Evolutionary conservation across 306 rosid genomes (phyloP), one percentile per base, ranked within the genome.

Genomic region (Sphenostylis stenocarpa): DNA sequence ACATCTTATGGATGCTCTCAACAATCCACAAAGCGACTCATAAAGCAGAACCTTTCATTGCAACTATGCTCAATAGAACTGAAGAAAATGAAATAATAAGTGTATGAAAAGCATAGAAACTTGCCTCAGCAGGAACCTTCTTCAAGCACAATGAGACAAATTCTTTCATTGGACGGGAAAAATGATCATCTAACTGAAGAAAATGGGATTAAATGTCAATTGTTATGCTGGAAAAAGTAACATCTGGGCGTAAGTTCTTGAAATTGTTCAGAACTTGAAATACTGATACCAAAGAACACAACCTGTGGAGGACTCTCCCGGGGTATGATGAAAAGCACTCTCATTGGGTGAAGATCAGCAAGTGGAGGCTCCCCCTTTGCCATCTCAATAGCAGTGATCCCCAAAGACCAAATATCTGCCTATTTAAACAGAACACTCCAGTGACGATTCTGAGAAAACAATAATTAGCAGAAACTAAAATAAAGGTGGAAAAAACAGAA

Each of bases 351-450:
- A 82, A 96, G 96, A 90, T 96, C 99, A 49, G 99, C 94, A 64
- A 89, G 98, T 16, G 99, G 99, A 58, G 99, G 99, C 72, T 96
- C 99, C 77, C 98, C 99, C 85, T 96, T 96, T 3, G 99, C 99
- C 99, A 96, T 93, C 85, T 96, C 99, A 82, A 96, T 96, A 36
- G 96, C 93, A 84, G 98, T 93, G 80, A 96, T 96, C 64, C 99
- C 99, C 55, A 96, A 80, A 52, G 99, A 96, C 99, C 98, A 96
- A 82, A 96, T 93, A 84, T 96, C 99, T 77, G 99, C 99, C 99
- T 96, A 93, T 82, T 41, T 70, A 84, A 79, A 58, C 81, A 81
- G 76, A 88, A 78, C 69, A 77, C 55, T 71, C 9, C 24, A 64
- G 41, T 80, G 78, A 78, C 69, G 73, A 85, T 26, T 77, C 19